Evolutionary conservation across 2,329 filamentous ascomycete genomes (phyloP), one percentile per base, ranked within the genome.

Genomic region (Pseudogymnoascus sp.): DNA sequence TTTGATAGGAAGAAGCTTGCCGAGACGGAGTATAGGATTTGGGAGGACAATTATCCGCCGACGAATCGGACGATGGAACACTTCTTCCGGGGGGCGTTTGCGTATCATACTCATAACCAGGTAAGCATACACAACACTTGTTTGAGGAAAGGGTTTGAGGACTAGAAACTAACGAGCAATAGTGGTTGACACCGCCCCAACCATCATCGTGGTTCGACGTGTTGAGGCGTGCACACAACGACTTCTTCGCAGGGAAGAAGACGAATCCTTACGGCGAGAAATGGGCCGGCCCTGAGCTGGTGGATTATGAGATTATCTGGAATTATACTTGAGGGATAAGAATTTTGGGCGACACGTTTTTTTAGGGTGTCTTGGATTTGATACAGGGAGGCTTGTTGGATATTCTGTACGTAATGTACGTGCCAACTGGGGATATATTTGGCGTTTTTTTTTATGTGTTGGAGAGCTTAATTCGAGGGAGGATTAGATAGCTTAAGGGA

Each of bases 101-200:
- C 80, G 29, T 84, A 83, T 69, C 81, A 84, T 69, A 79, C 83
- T 65, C 81, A 84, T 69, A 83, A 83, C 66, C 81, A 82, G 74
- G 80, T 82, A 72, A 72, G 77, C 71, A 66, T 62, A 11, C 71
- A 66, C 61, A 11, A 31, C 29, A 8, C 36, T 12, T 67, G 37
- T 8, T n/a, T 34, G n/a, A 12, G 47, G 26, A n/a, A 10, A 5
- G 18, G 2, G 1, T 26, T 23, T 26, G 2, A 2, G 14, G 14
- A 57, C 10, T 34, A 23, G 26, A 39, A 39, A 63, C 65, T 69
- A 61, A 72, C 66, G 37, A 62, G 31, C 26, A 57, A 64, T 61
- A 83, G 79, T 84, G 81, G 81, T 69, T 77, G 51, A 83, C 82
- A 68, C 78, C 81, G 64, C 81, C 81, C 1, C 81, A 83, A 70